Evolutionary conservation across 768 basidiomycete species (phyloP).

Genomic region (Boletus rubescentipes): DNA sequence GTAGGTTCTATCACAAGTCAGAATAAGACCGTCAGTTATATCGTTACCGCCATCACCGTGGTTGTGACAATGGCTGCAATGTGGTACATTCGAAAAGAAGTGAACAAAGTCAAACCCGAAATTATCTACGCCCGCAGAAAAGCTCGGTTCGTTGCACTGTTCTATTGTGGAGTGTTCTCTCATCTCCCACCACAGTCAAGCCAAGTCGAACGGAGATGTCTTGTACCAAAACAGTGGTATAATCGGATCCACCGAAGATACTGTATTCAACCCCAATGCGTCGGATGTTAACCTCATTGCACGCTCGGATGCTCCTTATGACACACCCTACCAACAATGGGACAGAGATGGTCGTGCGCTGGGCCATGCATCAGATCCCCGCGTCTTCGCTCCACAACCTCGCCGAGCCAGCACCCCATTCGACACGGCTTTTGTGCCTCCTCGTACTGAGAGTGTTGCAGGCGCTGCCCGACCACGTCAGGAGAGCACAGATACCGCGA

Average conservation of each 20-base stretch:
- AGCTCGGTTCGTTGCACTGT: slow-evolving; percentile 48
- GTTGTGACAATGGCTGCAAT: slow-evolving; percentile 73
- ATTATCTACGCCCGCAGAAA: slow-evolving; percentile 73
- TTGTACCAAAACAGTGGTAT: slow-evolving; percentile 31
- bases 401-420: slow-evolving; percentile 25
- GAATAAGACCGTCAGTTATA: slow-evolving; percentile 65
- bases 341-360: slow-evolving; percentile 48
- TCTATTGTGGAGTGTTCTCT: neutral
- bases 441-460: slow-evolving; percentile 14
- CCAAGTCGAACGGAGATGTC: slow-evolving; percentile 41
- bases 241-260: slow-evolving; percentile 30
- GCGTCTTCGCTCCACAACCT: slow-evolving; percentile 53
- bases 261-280: slow-evolving; percentile 36
- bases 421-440: slow-evolving; percentile 11
- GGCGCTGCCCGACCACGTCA: slow-evolving; percentile 16
- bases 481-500: slow-evolving; percentile 31
- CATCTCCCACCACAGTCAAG: slow-evolving; percentile 44
- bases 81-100: slow-evolving; percentile 79
- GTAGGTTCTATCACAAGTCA: slow-evolving; percentile 32
- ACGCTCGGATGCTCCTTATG: slow-evolving; percentile 32
- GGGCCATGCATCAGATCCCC: slow-evolving; percentile 46
- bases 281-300: slow-evolving; percentile 45
- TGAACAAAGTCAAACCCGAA: slow-evolving; percentile 64
- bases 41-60: slow-evolving; percentile 65
- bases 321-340: slow-evolving; percentile 48